These are phyloP conservation scores for Chytridium lagenaria DNA, from an alignment of 371 early-diverging fungal species.

Conservation along the genomic window DNA sequence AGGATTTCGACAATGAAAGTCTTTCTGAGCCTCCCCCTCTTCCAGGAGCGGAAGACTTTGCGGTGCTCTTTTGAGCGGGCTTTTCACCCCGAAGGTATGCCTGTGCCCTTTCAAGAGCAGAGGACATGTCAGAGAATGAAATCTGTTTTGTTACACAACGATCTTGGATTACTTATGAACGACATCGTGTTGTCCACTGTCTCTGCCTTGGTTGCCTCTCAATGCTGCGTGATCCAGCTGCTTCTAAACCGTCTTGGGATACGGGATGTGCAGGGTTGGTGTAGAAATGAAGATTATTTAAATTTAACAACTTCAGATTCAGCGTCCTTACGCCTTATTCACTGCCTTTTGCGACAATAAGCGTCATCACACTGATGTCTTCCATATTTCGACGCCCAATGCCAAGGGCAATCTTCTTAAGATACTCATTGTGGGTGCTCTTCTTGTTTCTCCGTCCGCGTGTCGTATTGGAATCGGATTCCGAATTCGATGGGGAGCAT, in stretches of 20 bases:
- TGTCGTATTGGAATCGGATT: neutral
- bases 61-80: neutral
- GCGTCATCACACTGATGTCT: neutral
- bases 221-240: conserved; percentile 65
- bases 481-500: no score
- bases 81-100: conserved; percentile 13
- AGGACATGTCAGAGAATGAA: neutral
- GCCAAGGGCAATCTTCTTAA: neutral
- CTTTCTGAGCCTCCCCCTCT: neutral
- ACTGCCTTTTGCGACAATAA: neutral
- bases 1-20: neutral
- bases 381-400: neutral
- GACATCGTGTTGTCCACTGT: neutral
- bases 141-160: neutral
- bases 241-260: conserved; percentile 56
- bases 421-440: neutral
- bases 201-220: conserved; percentile 56
- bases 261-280: conserved; percentile 63
- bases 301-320: neutral
- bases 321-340: neutral
- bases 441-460: neutral
- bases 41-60: neutral
- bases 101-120: conserved; percentile 14
- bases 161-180: neutral
- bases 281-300: neutral